Percentiles rank a stretch among this genome's conserved stretches.
Evolutionary conservation across 306 rosid genomes (phyloP).

Genomic region (Quercus wislizeni): DNA sequence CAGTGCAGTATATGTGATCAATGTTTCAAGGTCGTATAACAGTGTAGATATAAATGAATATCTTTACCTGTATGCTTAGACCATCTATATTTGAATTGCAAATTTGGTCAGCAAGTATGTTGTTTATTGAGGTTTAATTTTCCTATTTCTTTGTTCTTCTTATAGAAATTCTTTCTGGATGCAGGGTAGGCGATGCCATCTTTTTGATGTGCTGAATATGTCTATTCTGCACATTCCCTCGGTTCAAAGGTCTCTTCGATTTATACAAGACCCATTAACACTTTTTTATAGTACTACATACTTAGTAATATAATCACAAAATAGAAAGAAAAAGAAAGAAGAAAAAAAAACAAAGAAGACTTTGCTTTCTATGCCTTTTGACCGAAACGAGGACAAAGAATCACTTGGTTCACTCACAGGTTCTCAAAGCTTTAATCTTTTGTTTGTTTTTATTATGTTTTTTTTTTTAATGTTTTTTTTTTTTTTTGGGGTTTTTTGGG

Average conservation of each 20-base stretch:
- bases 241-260: slow-evolving; percentile 4
- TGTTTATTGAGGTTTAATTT: no score
- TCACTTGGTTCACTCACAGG: slow-evolving; percentile 49
- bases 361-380: slow-evolving; percentile 45
- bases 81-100: no score
- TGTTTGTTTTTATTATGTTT: neutral
- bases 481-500: neutral
- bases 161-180: no score
- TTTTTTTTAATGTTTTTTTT: neutral
- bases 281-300: slow-evolving; percentile 22
- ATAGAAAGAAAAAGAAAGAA: slow-evolving; percentile 10
- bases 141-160: no score
- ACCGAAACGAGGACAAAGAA: slow-evolving; percentile 52
- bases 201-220: no score
- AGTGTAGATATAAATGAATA: no score
- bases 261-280: slow-evolving; percentile 15
- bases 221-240: no score
- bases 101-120: no score
- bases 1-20: no score
- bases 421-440: slow-evolving; percentile 34
- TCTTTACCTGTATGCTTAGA: no score
- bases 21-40: no score
- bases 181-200: no score
- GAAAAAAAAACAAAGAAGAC: slow-evolving; percentile 16
- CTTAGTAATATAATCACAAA: neutral